Base-by-base conservation (phyloP, 371 early-diverging fungal species). In the Saksenaea oblongispora region DNA sequence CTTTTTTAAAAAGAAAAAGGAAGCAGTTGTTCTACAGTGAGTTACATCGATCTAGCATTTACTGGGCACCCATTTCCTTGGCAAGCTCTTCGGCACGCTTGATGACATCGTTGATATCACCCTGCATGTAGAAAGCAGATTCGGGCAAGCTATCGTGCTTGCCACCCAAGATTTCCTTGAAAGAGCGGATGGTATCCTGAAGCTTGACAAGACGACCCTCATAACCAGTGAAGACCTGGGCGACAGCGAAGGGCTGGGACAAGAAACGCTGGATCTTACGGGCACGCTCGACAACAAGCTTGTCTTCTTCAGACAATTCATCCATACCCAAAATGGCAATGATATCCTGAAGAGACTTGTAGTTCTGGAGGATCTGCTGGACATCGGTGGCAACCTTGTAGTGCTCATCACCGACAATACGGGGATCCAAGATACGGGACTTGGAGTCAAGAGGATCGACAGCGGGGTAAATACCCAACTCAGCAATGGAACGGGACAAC, bases 331-430 rank as follows among this genome's bases (percentile, higher is more conserved):
- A 80, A 91, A 96, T 94, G 84, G 95, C 95, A 89, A 95, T 95
- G 74, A 95, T 95, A 86, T 95, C 97, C 82, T 96, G 97, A 63
- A 96, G 91, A 63, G 94, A 94, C 90, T 96, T 96, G 91, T 96
- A 95, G 78, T 87, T 87, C 84, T 95, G 95, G 69, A 96, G 91
- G 71, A 95, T 92, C 87, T 93, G 90, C 78, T 96, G 97, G 64
- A 93, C 93, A 72, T 87, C 88, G 61, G 95, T 94, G 87, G 97
- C 97, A 58, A 93, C 87, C 61, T 88, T 80, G 89, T 96, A 96
- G 86, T 96, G 97, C 82, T 94, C 93, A 59, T 88, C 84, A 75
- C 97, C 97, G 69, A 96, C 95, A 70, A 96, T 90, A 84, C 95
- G 93, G 76, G 95, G 97, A 85, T 96, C 97, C 61, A 96, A 85